Evolutionary conservation across 345 rosid genomes (phyloP).

Genomic region (Luvunga scandens): DNA sequence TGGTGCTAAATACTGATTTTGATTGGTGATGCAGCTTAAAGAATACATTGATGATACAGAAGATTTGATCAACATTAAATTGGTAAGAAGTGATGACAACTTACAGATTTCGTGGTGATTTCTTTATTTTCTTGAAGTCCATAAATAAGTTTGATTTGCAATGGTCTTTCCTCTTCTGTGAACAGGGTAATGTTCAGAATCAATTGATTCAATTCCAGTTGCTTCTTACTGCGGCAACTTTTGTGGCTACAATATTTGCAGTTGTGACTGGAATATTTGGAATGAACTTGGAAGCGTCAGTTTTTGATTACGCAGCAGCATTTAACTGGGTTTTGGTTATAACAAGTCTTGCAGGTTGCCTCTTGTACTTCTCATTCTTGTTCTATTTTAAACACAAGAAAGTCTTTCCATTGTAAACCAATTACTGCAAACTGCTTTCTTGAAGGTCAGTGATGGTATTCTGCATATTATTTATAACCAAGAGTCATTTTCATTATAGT

Average conservation of each 20-base stretch:
- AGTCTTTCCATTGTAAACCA: slow-evolving; percentile 64
- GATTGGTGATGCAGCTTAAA: slow-evolving; percentile 63
- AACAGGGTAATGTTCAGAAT: slow-evolving; percentile 92
- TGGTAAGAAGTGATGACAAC: slow-evolving; percentile 42
- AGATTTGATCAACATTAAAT: slow-evolving; percentile 90
- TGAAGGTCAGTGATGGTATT: not conserved
- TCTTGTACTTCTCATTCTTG: slow-evolving; percentile 58
- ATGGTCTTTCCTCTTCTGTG: slow-evolving; percentile 11
- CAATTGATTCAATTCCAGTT: slow-evolving; percentile 89
- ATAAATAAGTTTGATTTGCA: not conserved
- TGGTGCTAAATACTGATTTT: not conserved
- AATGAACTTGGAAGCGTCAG: slow-evolving; percentile 70
- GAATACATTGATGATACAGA: slow-evolving; percentile 97
- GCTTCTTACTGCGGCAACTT: slow-evolving; percentile 94
- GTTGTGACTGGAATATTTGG: slow-evolving; percentile 86
- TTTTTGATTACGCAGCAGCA: slow-evolving; percentile 59
- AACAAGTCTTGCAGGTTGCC: slow-evolving; percentile 55
- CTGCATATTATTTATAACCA: not conserved
- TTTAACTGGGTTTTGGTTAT: slow-evolving; percentile 75
- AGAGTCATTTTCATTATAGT: not conserved
- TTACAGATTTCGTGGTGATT: not conserved
- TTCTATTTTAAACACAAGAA: slow-evolving; percentile 78
- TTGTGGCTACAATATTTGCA: slow-evolving; percentile 78
- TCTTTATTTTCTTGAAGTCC: not conserved
- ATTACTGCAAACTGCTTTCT: not conserved